A percentile compares a stretch with the other conserved stretches of the same genome.
Evolutionary conservation across 1,284 basidiomycete species (phyloP).

Genomic region (Pseudozyma sp.): DNA sequence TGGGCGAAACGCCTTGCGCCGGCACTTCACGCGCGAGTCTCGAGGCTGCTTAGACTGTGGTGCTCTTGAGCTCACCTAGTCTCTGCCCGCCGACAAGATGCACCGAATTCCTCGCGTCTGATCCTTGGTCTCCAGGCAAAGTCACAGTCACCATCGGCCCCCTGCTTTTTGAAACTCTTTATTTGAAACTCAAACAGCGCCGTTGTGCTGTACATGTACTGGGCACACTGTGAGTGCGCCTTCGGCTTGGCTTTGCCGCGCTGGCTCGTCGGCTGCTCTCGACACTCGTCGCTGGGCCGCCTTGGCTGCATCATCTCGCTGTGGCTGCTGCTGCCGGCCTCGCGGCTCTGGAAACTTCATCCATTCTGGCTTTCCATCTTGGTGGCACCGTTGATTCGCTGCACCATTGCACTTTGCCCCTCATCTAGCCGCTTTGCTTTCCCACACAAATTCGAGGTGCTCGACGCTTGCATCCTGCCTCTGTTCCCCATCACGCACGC

Average conservation of each 20-base stretch:
- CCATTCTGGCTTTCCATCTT: slow-evolving; percentile 5
- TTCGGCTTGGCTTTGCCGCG: not conserved
- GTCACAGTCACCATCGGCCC: too few relatives aligned
- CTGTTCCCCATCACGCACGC: slow-evolving; percentile 36
- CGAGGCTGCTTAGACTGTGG: too few relatives aligned
- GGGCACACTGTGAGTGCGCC: too few relatives aligned
- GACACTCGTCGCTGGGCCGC: not conserved
- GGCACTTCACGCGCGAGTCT: too few relatives aligned
- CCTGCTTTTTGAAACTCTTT: too few relatives aligned
- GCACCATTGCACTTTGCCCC: slow-evolving; percentile 29
- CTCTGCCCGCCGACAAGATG: too few relatives aligned
- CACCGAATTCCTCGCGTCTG: too few relatives aligned
- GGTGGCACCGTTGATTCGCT: slow-evolving; percentile 20
- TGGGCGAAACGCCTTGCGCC: too few relatives aligned
- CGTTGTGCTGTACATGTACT: too few relatives aligned
- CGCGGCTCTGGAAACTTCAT: slow-evolving; percentile 37
- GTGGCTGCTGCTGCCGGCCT: slow-evolving; percentile 17
- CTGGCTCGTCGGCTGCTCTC: not conserved
- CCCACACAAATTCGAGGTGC: slow-evolving; percentile 24
- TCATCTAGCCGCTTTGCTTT: slow-evolving; percentile 8
- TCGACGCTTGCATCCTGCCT: slow-evolving; percentile 43
- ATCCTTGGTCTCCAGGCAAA: too few relatives aligned
- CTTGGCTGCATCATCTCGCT: not conserved
- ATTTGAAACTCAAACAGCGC: too few relatives aligned
- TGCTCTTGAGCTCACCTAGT: too few relatives aligned